Percentiles rank a stretch among this genome's conserved stretches.
These are phyloP conservation scores for Drechslerella stenobrocha DNA, from an alignment of 2,329 filamentous ascomycete genomes.

Conservation along the genomic window DNA sequence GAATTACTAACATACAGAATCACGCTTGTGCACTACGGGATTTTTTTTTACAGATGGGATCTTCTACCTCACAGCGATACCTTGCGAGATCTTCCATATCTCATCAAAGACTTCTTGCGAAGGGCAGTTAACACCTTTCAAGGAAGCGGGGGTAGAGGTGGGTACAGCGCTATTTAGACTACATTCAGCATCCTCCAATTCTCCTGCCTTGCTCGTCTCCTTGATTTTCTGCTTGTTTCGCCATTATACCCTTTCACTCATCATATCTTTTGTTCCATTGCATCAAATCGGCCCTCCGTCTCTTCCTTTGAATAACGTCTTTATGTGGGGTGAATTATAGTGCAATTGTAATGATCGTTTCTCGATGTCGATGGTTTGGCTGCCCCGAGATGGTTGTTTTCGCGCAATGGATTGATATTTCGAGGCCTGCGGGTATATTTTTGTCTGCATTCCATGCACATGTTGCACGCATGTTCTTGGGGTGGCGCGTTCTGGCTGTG, in stretches of 20 bases:
- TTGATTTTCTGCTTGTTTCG: conserved; percentile 11
- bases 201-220: conserved; percentile 12
- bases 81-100: conserved; percentile 86
- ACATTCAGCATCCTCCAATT: conserved; percentile 9
- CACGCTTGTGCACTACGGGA: conserved; percentile 32
- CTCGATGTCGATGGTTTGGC: conserved; percentile 44
- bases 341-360: conserved; percentile 48
- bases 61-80: conserved; percentile 89
- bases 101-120: conserved; percentile 83
- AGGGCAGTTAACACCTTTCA: conserved; percentile 81
- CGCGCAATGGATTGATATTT: neutral
- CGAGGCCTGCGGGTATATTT: conserved; percentile 5
- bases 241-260: conserved; percentile 40
- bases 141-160: conserved; percentile 74
- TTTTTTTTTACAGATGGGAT: conserved; percentile 69
- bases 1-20: conserved; percentile 48
- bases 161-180: conserved; percentile 85
- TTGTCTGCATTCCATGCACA: neutral
- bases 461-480: neutral
- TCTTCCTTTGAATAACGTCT: conserved; percentile 42
- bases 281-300: conserved; percentile 2
- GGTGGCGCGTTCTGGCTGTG: neutral
- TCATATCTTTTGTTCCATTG: conserved; percentile 8
- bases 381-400: conserved; percentile 32
- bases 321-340: conserved; percentile 42